Evolutionary conservation across 129 eudicot genomes (phyloP), one percentile per base, ranked within the genome.

Genomic region (Pittosporum tobira): DNA sequence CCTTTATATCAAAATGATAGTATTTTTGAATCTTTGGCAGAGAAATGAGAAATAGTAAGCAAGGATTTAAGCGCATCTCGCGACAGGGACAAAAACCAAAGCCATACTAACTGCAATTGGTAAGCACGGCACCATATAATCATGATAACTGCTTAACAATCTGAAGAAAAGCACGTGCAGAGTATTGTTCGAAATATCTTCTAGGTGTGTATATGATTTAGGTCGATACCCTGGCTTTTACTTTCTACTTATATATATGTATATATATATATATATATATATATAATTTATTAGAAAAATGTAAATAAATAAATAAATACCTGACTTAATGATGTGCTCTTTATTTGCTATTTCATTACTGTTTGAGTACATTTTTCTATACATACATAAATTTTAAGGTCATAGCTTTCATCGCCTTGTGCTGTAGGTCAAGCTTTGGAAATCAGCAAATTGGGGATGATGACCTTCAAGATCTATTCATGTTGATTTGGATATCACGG

Each of bases 1-100:
- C 44, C 56, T 61, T 16, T 44, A 13, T 21, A 44, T 62, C 27
- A 18, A 36, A 69, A 42, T n/a, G 14, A 61, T 38, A 50, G 51
- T 69, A 47, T 24, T 30, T 14, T 28, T 46, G 44, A 27, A 43
- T 40, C 64, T 80, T 67, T 60, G 63, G 68, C 79, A 84, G 96
- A 63, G 91, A 85, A 77, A 66, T 81, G 81, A 79, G 73, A 65
- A 81, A 58, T 59, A 85, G 90, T 47, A 81, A 75, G 26, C 82
- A 73, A 73, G 81, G 70, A 52, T 77, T 88, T 25, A 88, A 72
- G 70, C 94, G 96, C 57, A 74, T 84, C 50, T 57, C 94, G 18
- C 76, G 72, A 64, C 75, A 59, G 27, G 80, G 79, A 69, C 63
- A 73, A 72, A 88, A 88, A 75, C 67, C 84, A 65, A 88, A 88